These are phyloP conservation scores for Aspergillus sclerotialis DNA, from an alignment of 2,329 filamentous ascomycete species.

Conservation along the genomic window DNA sequence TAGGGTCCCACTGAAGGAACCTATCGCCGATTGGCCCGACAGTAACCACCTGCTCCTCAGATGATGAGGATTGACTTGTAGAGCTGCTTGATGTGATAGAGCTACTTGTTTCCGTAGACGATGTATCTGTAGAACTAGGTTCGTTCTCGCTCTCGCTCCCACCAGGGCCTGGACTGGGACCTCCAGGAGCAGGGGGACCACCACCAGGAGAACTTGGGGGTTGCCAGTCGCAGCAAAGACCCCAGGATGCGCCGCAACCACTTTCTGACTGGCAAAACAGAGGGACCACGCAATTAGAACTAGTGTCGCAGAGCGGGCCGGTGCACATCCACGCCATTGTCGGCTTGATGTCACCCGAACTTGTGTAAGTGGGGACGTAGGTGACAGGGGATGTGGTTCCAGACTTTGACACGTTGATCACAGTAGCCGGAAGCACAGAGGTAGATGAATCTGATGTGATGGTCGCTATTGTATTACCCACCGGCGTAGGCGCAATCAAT, in stretches of 20 bases:
- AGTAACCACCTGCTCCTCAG: neutral
- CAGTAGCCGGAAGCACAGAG: no score
- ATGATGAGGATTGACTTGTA: neutral
- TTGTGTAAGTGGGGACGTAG: no score
- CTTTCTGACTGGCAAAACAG: neutral
- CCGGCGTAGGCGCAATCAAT: no score
- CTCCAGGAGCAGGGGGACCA: neutral
- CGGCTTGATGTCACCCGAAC: no score
- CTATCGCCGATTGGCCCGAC: neutral
- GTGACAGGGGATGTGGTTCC: no score
- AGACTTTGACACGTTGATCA: no score
- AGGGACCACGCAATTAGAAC: neutral
- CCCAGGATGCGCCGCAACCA: neutral
- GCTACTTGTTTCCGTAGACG: neutral
- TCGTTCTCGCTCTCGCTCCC: neutral
- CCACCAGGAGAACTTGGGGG: neutral
- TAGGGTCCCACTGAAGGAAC: neutral
- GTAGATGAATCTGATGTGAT: no score
- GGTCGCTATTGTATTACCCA: no score
- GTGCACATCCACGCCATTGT: no score
- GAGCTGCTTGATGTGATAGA: neutral
- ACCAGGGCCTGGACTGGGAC: neutral
- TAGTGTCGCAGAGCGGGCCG: no score
- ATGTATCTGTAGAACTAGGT: neutral
- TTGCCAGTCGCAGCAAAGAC: neutral